phyloP scores from a whole-genome alignment of 768 basidiomycete genomes.

The Mycena leptocephala region DNA sequence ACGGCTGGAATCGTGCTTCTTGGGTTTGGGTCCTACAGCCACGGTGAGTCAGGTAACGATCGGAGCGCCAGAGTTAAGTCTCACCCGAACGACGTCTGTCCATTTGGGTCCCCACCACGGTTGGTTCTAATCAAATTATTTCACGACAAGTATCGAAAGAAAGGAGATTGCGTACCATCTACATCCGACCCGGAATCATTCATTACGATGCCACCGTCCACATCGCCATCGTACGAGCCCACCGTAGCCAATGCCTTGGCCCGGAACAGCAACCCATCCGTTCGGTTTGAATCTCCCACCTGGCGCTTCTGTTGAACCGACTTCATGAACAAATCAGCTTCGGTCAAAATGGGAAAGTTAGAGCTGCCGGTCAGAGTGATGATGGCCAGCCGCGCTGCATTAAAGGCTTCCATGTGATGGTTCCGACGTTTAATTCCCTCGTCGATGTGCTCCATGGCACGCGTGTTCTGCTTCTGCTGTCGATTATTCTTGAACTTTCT shows the following conservation, averaged over 20 bases:
- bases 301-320: background rate
- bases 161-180: too few species aligned
- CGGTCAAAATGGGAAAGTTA: background rate
- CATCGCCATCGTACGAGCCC: too few species aligned
- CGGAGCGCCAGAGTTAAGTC: background rate
- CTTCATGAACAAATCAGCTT: conserved; percentile 7
- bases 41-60: too few species aligned
- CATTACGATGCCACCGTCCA: background rate
- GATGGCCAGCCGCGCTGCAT: background rate
- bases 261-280: background rate
- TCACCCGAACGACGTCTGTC: background rate
- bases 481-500: background rate
- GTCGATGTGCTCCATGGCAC: background rate
- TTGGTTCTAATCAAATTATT: too few species aligned
- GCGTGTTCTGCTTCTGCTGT: background rate
- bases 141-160: too few species aligned
- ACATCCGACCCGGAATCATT: background rate
- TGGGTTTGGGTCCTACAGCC: background rate
- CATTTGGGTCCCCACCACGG: too few species aligned
- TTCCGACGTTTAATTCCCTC: background rate
- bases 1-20: too few species aligned
- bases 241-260: background rate
- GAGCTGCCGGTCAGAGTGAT: background rate
- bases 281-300: background rate
- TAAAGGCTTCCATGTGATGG: background rate